phyloP scores from a whole-genome alignment of 345 rosid species.

The Eucalyptus cloeziana region DNA sequence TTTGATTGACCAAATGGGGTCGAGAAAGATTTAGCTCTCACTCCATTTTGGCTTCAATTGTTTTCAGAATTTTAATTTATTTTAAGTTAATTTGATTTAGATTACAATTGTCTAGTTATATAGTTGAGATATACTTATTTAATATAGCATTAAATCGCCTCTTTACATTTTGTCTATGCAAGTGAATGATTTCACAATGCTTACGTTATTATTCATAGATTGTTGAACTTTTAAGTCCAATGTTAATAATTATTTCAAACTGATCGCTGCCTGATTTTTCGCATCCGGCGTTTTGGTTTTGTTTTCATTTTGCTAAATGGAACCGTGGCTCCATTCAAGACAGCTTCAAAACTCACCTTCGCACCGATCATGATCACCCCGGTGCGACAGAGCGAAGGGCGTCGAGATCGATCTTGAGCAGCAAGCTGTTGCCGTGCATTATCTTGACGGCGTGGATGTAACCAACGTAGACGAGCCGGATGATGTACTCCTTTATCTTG shows the following conservation, averaged over 20 bases:
- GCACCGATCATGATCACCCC: too few relatives aligned
- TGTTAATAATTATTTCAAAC: not conserved
- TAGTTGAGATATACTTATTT: not conserved
- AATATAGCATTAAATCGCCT: not conserved
- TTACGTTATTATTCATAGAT: not conserved
- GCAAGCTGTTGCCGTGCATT: accelerated
- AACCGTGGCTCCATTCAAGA: too few relatives aligned
- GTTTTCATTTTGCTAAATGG: not conserved
- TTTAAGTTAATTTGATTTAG: not conserved
- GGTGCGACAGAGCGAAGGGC: accelerated
- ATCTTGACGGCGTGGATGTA: too few relatives aligned
- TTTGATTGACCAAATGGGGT: not conserved
- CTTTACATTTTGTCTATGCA: not conserved
- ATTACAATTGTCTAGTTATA: not conserved
- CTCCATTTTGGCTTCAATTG: not conserved
- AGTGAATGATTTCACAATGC: not conserved
- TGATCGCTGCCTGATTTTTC: not conserved
- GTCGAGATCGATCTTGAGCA: too few relatives aligned
- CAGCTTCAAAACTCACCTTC: too few relatives aligned
- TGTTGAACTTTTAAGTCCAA: not conserved
- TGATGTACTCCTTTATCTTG: too few relatives aligned
- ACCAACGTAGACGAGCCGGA: too few relatives aligned
- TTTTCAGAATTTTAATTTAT: not conserved
- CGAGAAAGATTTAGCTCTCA: not conserved
- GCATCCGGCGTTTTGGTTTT: not conserved